Base-by-base conservation (phyloP, 805 yeast species). In the Kockiozyma suomiensis region DNA sequence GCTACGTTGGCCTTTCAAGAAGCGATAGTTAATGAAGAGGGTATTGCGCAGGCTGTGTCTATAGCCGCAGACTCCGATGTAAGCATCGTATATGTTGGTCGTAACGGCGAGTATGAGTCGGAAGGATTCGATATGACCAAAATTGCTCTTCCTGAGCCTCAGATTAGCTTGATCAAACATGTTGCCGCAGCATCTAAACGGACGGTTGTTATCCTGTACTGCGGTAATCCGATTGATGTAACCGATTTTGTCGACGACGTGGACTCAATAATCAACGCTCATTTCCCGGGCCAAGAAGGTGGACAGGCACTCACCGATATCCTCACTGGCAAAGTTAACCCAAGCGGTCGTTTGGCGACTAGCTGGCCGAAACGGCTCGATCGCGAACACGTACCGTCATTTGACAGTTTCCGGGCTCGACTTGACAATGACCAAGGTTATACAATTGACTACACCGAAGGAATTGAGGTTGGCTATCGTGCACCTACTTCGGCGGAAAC, bases 221-320 rank as follows among this genome's bases (percentile, higher is more conserved):
- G 84, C 2, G 88, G 88, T 50, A 79, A 85, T 19, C 87, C 88
- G 0, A 84, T 83, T 10, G 78, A 81, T 38, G 70, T 84, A 74
- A 38, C 6, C 6, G 85, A 85, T 23, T 83, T 85, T 84, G 58
- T 73, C 5, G 63, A 66, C 3, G 66, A 78, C 17, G 81, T 75
- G n/a, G 73, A 74, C 23, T 78, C 79, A 1, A 50, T 82, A n/a
- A 69, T 83, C 4, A 83, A 82, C 49, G 81, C 83, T 13, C 82
- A 83, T 79, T 82, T 76, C 67, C 81, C 81, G 62, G 87, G 87
- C 59, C 76, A 76, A 58, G 87, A 83, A 66, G 66, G 74, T 45
- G 87, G 87, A 57, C 82, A 80, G 65, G 79, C 83, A 15, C 74
- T 83, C 67, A 85, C 85, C 3, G 86, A 83, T 71, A 82, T 81